Evolutionary conservation across 2,329 filamentous ascomycete genomes (phyloP), one percentile per base, ranked within the genome.

Genomic region (Polytolypa hystricis): DNA sequence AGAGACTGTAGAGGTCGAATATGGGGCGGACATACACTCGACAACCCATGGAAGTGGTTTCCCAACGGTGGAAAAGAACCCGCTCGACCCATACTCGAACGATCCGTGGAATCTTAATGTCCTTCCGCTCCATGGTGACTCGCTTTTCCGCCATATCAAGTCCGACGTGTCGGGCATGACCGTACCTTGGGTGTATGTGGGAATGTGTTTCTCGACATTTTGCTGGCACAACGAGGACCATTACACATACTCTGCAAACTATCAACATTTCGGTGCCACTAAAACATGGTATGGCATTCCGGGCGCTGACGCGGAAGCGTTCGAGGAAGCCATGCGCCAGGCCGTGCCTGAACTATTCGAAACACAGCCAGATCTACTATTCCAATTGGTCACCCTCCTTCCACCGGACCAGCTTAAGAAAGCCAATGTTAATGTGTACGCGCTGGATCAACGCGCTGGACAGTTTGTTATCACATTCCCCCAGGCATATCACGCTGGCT

Each of bases 191-290:
- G 77, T 98, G 3, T 98, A 98, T 54, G 91, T 98, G 3, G 91
- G 91, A 43, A 98, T 98, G 91, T 93, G 93, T 26, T 98, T 98
- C 57, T 98, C 91, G 0, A 96, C 91, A 0, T 98, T 98, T 54
- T 98, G 91, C 60, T 98, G 91, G 91, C 91, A 98, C 57, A 95
- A 94, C 45, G 91, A 98, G 54, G 91, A 98, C 52, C 91, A 98
- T 54, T 95, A 94, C 55, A 81, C 91, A 2, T 98, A 96, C 56
- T 98, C 91, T 1, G 83, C 91, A 35, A 98, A 98, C 48, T 98
- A 96, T 51, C 91, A 98, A 57, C 91, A 98, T 52, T 93, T 98
- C 51, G 91, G 91, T 7, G 86, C 87, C 1, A 98, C 91, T 2
- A 98, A 98, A 65, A 98, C 91, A 0, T 98, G 91, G 91, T 98